Conservation (phyloP, 129 eudicot species). For the Centella asiatica region DNA sequence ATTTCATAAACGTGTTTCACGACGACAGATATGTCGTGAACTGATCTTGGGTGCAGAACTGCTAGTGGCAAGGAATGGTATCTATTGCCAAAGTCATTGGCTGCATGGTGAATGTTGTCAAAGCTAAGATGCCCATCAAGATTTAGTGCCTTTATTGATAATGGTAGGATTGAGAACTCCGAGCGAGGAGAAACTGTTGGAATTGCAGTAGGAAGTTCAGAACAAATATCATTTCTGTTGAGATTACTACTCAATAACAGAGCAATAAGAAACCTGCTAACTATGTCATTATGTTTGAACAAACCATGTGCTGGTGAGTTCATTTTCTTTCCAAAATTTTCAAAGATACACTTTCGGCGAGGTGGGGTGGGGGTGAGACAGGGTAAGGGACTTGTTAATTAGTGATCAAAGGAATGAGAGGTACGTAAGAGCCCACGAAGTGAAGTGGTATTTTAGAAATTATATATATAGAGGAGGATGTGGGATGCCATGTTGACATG, state of each 20-base stretch:
- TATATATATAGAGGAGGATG: conserved; percentile 32
- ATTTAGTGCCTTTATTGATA: conserved; percentile 21
- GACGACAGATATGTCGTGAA: conserved; percentile 56
- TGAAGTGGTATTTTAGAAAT: conserved; percentile 23
- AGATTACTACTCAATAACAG: conserved; percentile 37
- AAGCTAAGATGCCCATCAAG: conserved; percentile 49
- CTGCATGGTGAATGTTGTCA: conserved; percentile 49
- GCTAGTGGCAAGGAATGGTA: conserved; percentile 64
- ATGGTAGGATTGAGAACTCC: conserved; percentile 25
- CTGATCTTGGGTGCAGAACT: conserved; percentile 72
- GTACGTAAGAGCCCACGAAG: conserved; percentile 26
- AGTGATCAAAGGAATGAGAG: conserved; percentile 11
- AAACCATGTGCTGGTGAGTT: conserved; percentile 18
- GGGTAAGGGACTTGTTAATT: conserved; percentile 7
- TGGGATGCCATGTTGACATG: conserved; percentile 4
- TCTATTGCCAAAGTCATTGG: conserved; percentile 83
- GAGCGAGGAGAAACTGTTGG: conserved; percentile 29
- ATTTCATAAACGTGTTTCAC: conserved; percentile 45
- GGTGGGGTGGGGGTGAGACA: not conserved
- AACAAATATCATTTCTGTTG: conserved; percentile 29
- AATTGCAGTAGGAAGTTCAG: conserved; percentile 35
- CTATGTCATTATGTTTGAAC: conserved; percentile 26
- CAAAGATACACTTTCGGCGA: not conserved
- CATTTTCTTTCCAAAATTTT: conserved; percentile 7
- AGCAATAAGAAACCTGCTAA: conserved; percentile 38